Base-by-base conservation (phyloP, 2,329 filamentous ascomycete species). In the Nemania serpens region DNA sequence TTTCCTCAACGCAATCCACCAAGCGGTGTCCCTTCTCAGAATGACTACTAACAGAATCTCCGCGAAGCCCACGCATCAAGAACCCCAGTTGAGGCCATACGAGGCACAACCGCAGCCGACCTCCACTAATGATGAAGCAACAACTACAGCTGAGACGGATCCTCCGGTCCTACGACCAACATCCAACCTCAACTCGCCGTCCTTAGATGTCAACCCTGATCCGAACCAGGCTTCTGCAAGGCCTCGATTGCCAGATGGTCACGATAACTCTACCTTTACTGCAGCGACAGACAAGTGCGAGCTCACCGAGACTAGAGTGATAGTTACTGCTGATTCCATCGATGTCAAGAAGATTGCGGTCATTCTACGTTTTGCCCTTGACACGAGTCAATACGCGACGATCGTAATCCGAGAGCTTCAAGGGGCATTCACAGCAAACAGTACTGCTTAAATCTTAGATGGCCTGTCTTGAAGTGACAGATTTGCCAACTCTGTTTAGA, bases 381-480 rank as follows among this genome's bases (percentile, higher is more conserved):
- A 72, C 41, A 71, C 72, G 3, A 75, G 73, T 49, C 71, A 74
- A 55, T 75, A 75, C 55, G 73, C 73, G 25, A 75, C 73, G 2
- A 68, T 75, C 46, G 71, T 70, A 9, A 63, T 75, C 63, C 69
- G 73, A 52, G 73, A 75, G 55, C 64, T 75, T 54, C 71, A 75
- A 54, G 72, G 72, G 7, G 45, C 59, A 34, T 15, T 20, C 29
- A 25, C 53, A 17, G 18, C 42, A 15, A 63, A 54, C 29, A 47
- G 56, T n/a, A 15, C 37, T 29, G 12, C 49, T 12, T 33, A 57
- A 49, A 47, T 33, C 15, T 33, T 41, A 15, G 33, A 43, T 46
- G 13, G 33, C 36, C 45, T 36, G 2, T 17, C 53, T 53, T 39
- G 9, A 43, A 37, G 11, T 39, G 50, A 41, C 51, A 43, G 10